Conservation (phyloP, 2,329 filamentous ascomycete species). For the Scedosporium minutisporum region DNA sequence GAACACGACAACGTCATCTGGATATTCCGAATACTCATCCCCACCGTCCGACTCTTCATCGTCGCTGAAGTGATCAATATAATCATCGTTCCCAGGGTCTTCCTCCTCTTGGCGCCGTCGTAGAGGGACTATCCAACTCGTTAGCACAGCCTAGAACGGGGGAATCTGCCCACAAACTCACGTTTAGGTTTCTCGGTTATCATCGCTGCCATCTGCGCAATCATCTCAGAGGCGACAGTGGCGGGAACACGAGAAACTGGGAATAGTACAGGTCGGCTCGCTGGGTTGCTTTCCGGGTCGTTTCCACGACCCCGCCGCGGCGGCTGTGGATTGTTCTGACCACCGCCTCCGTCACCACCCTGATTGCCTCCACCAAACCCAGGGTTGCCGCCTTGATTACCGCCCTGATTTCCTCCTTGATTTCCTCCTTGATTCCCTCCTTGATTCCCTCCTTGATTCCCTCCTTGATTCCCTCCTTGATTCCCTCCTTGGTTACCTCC, state of each 20-base stretch:
- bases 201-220: background rate
- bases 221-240: background rate
- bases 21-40: background rate
- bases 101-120: background rate
- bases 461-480: background rate
- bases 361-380: background rate
- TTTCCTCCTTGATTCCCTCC: background rate
- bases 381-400: background rate
- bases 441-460: background rate
- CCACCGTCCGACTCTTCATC: background rate
- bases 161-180: background rate
- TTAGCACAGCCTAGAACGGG: background rate
- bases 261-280: background rate
- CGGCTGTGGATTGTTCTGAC: no score
- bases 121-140: background rate
- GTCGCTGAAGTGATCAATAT: background rate
- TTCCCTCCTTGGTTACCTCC: background rate
- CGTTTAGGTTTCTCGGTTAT: background rate
- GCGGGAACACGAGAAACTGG: background rate
- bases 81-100: background rate
- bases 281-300: background rate
- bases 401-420: background rate
- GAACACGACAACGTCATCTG: slow-evolving; percentile 3
- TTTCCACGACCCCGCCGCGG: background rate
- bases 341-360: no score